A percentile compares a stretch with the other conserved stretches of the same genome.
phyloP scores from a whole-genome alignment of 495 filamentous ascomycete genomes.

The Penicillium bialowiezense region DNA sequence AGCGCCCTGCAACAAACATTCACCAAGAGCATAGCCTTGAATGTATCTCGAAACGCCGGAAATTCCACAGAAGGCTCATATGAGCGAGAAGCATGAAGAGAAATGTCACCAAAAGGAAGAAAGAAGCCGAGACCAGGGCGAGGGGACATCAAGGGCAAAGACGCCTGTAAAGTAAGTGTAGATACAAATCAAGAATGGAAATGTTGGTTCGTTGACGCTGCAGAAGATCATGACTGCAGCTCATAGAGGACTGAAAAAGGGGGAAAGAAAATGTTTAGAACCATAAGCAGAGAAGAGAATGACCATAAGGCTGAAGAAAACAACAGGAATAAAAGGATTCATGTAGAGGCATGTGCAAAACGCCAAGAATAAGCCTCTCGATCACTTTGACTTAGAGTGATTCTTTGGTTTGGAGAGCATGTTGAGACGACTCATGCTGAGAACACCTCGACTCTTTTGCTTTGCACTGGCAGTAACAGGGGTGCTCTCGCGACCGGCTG shows the following conservation, averaged over 20 bases:
- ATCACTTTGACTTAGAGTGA: conserved; percentile 20
- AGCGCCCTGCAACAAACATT: conserved; percentile 8
- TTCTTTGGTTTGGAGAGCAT: conserved; percentile 51
- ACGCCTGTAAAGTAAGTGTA: conserved; percentile 8
- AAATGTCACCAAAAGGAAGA: conserved; percentile 2
- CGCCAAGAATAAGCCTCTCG: conserved; percentile 10
- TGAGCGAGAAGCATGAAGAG: conserved; percentile 2
- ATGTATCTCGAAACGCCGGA: conserved; percentile 8
- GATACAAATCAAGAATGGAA: conserved; percentile 17
- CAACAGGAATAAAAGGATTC: neutral
- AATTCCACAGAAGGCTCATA: neutral
- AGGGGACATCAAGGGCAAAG: neutral
- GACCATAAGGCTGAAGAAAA: conserved; percentile 2
- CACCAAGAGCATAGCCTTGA: conserved; percentile 4
- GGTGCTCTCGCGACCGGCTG: conserved; percentile 32
- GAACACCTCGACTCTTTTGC: conserved; percentile 31
- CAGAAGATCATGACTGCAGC: conserved; percentile 10
- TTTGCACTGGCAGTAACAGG: conserved; percentile 37
- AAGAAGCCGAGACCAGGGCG: neutral
- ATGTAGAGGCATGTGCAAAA: conserved; percentile 3
- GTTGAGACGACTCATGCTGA: conserved; percentile 50
- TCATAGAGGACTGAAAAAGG: neutral
- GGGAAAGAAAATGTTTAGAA: conserved; percentile 1
- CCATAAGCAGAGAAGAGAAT: neutral
- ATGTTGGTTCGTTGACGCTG: conserved; percentile 5